Evolutionary conservation across 1,284 basidiomycete genomes (phyloP).

Genomic region (Austroboletus novae-zelandiae): DNA sequence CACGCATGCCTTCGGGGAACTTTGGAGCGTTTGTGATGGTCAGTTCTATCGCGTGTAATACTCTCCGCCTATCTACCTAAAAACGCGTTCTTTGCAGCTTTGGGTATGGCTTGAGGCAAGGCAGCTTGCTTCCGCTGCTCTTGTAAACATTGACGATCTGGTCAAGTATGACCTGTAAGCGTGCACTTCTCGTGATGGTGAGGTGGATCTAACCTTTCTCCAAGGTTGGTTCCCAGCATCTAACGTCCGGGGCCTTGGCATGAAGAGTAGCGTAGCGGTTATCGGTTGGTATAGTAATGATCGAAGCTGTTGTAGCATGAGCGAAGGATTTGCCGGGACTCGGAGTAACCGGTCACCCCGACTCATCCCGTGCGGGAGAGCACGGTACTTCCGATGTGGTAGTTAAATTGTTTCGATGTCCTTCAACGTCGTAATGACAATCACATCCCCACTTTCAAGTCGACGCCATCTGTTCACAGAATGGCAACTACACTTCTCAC

Average conservation of each 20-base stretch:
- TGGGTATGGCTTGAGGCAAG: conserved; percentile 93
- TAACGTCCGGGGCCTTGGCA: conserved; percentile 2
- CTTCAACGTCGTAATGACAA: not conserved
- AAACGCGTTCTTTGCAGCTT: conserved; percentile 44
- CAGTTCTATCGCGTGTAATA: not conserved
- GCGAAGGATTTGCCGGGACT: not conserved
- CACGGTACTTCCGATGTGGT: conserved; percentile 10
- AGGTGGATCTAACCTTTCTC: conserved; percentile 12
- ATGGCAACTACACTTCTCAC: conserved; percentile 44
- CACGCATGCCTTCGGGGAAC: conserved; percentile 62
- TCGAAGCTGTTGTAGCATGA: conserved; percentile 18
- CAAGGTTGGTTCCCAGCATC: conserved; percentile 29
- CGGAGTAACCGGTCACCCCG: no score
- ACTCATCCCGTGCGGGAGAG: no score
- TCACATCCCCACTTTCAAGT: not conserved
- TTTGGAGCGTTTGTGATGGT: conserved; percentile 86
- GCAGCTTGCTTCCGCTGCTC: conserved; percentile 75
- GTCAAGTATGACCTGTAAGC: conserved; percentile 75
- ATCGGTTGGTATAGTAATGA: not conserved
- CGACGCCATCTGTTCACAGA: not conserved
- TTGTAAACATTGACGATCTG: conserved; percentile 76
- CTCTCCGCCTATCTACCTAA: conserved; percentile 1
- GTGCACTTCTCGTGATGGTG: not conserved
- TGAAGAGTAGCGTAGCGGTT: not conserved
- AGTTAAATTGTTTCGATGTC: conserved; percentile 1